phyloP scores from a whole-genome alignment of 805 yeast genomes.

The Candida tibetensis region DNA sequence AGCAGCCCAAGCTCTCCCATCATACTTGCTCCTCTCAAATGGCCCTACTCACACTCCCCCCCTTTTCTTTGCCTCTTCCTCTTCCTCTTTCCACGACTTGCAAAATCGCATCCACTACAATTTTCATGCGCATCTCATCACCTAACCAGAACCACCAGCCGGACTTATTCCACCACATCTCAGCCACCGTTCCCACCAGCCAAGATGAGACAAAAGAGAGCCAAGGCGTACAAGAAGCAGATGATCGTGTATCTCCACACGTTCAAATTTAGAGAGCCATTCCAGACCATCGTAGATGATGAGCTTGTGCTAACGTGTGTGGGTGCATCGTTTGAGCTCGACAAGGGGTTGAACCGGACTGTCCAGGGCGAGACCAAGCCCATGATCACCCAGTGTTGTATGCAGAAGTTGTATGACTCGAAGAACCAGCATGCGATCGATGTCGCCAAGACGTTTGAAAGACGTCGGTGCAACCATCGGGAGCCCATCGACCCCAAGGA shows the following conservation, averaged over 20 bases:
- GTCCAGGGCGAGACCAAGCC: constrained; percentile 83
- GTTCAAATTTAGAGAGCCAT: constrained; percentile 91
- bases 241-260: constrained; percentile 81
- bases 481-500: constrained; percentile 64
- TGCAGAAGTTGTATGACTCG: constrained; percentile 75
- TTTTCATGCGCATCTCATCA: too few species aligned
- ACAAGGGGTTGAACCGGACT: constrained; percentile 76
- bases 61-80: too few species aligned
- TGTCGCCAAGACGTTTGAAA: constrained; percentile 77
- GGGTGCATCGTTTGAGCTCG: constrained; percentile 69
- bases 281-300: constrained; percentile 85
- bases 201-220: constrained; percentile 91
- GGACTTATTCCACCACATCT: too few species aligned
- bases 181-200: too few species aligned
- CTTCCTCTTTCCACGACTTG: too few species aligned
- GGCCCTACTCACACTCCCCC: too few species aligned
- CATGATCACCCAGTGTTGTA: constrained; percentile 93
- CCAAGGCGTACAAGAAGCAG: constrained; percentile 90
- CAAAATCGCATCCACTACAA: too few species aligned
- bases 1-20: too few species aligned
- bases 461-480: constrained; percentile 89
- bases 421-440: constrained; percentile 75
- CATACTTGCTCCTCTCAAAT: too few species aligned
- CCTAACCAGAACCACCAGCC: too few species aligned
- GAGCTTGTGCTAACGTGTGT: constrained; percentile 66